Percentiles rank a stretch among this genome's conserved stretches.
Conservation (phyloP, 805 yeast species). For the Pichia heedii region DNA sequence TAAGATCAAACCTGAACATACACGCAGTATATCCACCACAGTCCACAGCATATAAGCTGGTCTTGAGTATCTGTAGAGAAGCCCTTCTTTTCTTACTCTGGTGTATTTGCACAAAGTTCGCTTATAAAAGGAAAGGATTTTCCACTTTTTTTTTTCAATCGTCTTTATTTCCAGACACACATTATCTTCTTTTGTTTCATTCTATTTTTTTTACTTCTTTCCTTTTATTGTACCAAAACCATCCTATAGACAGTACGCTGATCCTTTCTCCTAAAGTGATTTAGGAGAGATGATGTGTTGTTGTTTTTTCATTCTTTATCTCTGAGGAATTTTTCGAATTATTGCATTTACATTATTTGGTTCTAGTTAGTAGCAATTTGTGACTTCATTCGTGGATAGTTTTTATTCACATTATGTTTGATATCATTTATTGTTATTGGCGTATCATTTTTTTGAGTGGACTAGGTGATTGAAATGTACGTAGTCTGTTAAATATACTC, state of each 20-base stretch:
- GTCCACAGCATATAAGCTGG: constrained; percentile 7
- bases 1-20: constrained; percentile 38
- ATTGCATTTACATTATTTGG: neutral
- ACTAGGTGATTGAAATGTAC: neutral
- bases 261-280: constrained; percentile 6
- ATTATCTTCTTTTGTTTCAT: too few species aligned
- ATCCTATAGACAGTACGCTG: constrained; percentile 30
- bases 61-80: neutral
- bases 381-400: constrained; percentile 8
- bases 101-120: neutral
- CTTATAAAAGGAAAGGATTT: neutral
- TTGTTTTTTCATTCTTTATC: neutral
- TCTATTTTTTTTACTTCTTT: constrained; percentile 2
- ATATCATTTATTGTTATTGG: neutral
- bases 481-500: neutral
- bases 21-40: constrained; percentile 33
- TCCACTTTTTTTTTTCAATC: neutral
- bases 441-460: constrained; percentile 11
- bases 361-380: neutral
- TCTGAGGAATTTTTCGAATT: neutral
- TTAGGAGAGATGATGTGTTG: constrained; percentile 1
- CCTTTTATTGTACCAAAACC: constrained; percentile 25
- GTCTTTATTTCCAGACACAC: neutral
- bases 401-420: constrained; percentile 9
- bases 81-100: neutral